phyloP scores from a whole-genome alignment of 176 grass and related monocot species.

The Neostapfia colusana region DNA sequence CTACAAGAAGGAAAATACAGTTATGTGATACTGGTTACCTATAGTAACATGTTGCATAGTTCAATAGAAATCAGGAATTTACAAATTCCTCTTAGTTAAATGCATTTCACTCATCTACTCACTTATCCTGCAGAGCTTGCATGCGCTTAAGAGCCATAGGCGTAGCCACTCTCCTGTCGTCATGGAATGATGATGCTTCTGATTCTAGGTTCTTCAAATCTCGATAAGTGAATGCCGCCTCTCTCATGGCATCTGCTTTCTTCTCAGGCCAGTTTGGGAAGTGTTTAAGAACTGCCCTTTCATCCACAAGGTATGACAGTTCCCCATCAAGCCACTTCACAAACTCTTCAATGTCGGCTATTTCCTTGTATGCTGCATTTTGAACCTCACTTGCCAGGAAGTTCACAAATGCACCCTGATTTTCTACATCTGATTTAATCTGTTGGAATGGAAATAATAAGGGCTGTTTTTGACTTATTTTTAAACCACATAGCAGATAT shows the following conservation, averaged over 20 bases:
- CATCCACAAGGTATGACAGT: constrained; percentile 93
- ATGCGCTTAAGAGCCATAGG: constrained; percentile 69
- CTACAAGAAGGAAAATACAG: constrained; percentile 38
- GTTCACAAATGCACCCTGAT: constrained; percentile 81
- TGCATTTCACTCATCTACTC: constrained; percentile 37
- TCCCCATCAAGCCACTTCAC: constrained; percentile 98
- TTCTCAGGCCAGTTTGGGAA: constrained; percentile 92
- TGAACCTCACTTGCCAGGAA: constrained; percentile 78
- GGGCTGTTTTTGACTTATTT: constrained; percentile 27
- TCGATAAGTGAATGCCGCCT: constrained; percentile 80
- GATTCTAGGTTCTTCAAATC: constrained; percentile 85
- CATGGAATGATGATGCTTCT: constrained; percentile 72
- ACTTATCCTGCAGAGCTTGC: constrained; percentile 95
- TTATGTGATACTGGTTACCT: constrained; percentile 6
- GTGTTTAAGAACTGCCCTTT: constrained; percentile 97
- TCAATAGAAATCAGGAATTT: not conserved
- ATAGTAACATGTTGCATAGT: not conserved
- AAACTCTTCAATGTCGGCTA: constrained; percentile 86
- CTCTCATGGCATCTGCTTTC: constrained; percentile 99
- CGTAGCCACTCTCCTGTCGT: constrained; percentile 68
- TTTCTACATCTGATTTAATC: constrained; percentile 99
- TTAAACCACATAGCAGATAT: constrained; percentile 4
- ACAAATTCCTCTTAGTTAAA: constrained; percentile 25
- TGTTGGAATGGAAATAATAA: constrained; percentile 45
- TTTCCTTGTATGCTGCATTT: constrained; percentile 77